phyloP scores from a whole-genome alignment of 805 yeast genomes.

The Vanderwaltozyma verrucispora region DNA sequence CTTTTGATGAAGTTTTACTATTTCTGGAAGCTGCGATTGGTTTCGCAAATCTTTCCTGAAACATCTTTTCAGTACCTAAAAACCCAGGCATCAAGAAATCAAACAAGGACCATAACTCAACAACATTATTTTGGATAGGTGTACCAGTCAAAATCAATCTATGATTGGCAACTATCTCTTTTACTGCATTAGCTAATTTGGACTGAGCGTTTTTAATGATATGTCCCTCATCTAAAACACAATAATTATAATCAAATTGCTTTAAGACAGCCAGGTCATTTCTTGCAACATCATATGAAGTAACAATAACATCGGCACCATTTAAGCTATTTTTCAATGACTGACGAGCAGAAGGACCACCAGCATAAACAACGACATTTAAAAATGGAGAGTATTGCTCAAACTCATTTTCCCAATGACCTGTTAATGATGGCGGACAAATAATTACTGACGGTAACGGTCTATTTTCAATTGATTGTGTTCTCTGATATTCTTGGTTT shows the following conservation, averaged over 20 bases:
- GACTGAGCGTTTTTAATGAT: constrained; percentile 88
- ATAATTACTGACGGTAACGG: constrained; percentile 76
- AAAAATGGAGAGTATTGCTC: constrained; percentile 82
- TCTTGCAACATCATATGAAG: constrained; percentile 93
- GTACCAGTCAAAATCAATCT: constrained; percentile 90
- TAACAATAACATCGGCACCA: constrained; percentile 74
- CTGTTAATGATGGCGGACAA: constrained; percentile 96
- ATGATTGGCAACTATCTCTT: constrained; percentile 74
- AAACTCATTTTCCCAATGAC: constrained; percentile 98
- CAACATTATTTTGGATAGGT: constrained; percentile 93
- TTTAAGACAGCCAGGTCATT: constrained; percentile 68
- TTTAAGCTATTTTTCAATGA: constrained; percentile 42
- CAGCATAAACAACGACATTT: constrained; percentile 78
- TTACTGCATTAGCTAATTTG: constrained; percentile 81
- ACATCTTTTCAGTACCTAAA: constrained; percentile 85
- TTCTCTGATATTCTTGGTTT: constrained; percentile 50
- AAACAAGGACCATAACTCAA: constrained; percentile 95
- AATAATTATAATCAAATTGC: constrained; percentile 69
- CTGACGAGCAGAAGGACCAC: constrained; percentile 70
- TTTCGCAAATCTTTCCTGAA: constrained; percentile 93
- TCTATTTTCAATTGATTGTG: constrained; percentile 55
- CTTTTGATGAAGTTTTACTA: constrained; percentile 79
- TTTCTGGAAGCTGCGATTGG: constrained; percentile 93
- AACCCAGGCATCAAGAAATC: constrained; percentile 99
- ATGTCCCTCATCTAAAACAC: constrained; percentile 97